Percentiles rank a stretch among this genome's conserved stretches.
Conservation (phyloP, 169 alveolate species). For the Plasmodium gallinaceum region DNA sequence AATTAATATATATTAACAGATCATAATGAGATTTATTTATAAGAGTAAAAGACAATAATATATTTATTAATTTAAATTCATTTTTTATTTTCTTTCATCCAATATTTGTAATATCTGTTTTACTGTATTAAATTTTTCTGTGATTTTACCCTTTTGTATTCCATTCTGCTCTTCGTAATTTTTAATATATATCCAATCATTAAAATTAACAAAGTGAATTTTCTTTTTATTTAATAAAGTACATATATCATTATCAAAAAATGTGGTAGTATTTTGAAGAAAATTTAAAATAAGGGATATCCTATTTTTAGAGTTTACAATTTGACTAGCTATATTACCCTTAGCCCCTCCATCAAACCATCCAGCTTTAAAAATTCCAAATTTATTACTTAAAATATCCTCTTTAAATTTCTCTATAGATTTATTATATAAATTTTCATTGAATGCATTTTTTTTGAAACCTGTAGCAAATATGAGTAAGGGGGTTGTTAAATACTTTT, state of each 20-base stretch:
- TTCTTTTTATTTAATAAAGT: conserved; percentile 33
- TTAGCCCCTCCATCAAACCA: conserved; percentile 70
- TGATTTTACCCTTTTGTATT: conserved; percentile 7
- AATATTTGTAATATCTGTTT: conserved; percentile 19
- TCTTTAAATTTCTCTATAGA: conserved; percentile 36
- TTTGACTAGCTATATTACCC: conserved; percentile 70
- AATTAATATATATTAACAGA: not conserved
- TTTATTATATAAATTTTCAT: conserved; percentile 47
- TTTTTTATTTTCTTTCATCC: conserved; percentile 8
- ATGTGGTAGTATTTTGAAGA: conserved; percentile 24
- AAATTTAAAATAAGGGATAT: conserved; percentile 32
- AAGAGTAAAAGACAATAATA: not conserved
- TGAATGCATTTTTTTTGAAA: conserved; percentile 48
- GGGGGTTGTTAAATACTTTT: conserved; percentile 26
- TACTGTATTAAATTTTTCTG: conserved; percentile 24
- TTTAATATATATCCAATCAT: conserved; percentile 63
- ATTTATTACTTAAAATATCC: conserved; percentile 19
- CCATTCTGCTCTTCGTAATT: conserved; percentile 20
- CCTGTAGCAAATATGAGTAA: conserved; percentile 66
- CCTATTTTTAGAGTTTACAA: conserved; percentile 25
- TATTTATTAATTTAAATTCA: not conserved
- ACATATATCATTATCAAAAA: conserved; percentile 47
- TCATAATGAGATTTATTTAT: not conserved
- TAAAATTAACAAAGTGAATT: conserved; percentile 25
- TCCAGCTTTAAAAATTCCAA: conserved; percentile 56